Evolutionary conservation across 768 basidiomycete species (phyloP).

Genomic region (Termitomyces sp.): DNA sequence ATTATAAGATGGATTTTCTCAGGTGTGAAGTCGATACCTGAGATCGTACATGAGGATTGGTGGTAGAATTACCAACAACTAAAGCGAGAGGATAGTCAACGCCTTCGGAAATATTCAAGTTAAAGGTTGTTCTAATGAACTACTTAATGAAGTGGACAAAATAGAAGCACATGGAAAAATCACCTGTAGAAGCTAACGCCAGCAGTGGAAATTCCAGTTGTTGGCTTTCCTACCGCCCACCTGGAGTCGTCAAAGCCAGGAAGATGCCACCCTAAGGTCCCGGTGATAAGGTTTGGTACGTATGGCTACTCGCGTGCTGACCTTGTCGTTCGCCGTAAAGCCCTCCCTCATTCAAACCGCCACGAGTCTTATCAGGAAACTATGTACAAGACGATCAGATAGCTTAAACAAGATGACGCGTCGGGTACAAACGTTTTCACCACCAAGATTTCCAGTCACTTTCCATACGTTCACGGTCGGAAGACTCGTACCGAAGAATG

Average conservation of each 20-base stretch:
- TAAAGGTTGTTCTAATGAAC: slow-evolving; percentile 31
- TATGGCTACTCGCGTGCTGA: neutral
- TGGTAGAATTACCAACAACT: slow-evolving; percentile 37
- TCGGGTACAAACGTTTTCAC: slow-evolving; percentile 30
- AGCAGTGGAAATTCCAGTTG: slow-evolving; percentile 31
- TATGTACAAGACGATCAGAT: slow-evolving; percentile 7
- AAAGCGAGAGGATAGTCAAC: slow-evolving; percentile 45
- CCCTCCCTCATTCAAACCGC: slow-evolving; percentile 57
- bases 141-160: neutral
- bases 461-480: slow-evolving; percentile 42
- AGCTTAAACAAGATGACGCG: neutral
- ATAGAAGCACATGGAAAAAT: neutral
- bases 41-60: slow-evolving; percentile 36
- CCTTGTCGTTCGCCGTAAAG: slow-evolving; percentile 50
- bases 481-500: slow-evolving; percentile 32
- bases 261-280: slow-evolving; percentile 48
- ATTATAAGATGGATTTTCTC: too few species aligned
- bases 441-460: slow-evolving; percentile 43
- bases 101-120: slow-evolving; percentile 35
- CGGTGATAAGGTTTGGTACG: neutral
- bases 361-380: slow-evolving; percentile 44
- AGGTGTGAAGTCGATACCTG: slow-evolving; percentile 20
- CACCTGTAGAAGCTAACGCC: slow-evolving; percentile 45
- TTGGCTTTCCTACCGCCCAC: slow-evolving; percentile 39
- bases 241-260: slow-evolving; percentile 43